phyloP scores from a whole-genome alignment of 306 rosid genomes.

The Dalbergia cochinchinensis region DNA sequence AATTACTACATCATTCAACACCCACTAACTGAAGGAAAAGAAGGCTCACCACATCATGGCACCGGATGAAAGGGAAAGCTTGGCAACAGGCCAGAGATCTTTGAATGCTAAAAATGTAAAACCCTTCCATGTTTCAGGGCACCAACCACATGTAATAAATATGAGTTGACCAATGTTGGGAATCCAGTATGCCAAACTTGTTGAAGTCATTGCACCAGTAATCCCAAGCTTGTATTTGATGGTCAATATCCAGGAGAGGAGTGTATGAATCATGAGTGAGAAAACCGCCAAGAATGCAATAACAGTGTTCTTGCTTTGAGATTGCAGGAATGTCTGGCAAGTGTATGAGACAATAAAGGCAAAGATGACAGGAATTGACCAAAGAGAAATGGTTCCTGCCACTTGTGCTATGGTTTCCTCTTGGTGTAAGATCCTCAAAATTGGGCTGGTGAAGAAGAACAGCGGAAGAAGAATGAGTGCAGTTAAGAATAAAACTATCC shows the following conservation, averaged over 20 bases:
- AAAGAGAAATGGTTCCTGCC: conserved; percentile 50
- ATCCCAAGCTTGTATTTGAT: conserved; percentile 44
- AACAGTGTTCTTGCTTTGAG: conserved; percentile 60
- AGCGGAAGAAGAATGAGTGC: conserved; percentile 49
- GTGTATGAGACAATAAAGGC: conserved; percentile 50
- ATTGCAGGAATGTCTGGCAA: conserved; percentile 54
- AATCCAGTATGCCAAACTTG: conserved; percentile 51
- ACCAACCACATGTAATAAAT: conserved; percentile 62
- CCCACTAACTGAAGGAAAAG: neutral
- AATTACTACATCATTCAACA: too few relatives aligned
- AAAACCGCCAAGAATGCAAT: conserved; percentile 55
- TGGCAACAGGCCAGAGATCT: conserved; percentile 63
- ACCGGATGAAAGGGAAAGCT: conserved; percentile 65
- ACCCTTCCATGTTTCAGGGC: conserved; percentile 58
- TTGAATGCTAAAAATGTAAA: conserved; percentile 55
- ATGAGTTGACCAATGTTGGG: conserved; percentile 57
- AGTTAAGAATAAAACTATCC: conserved; percentile 46
- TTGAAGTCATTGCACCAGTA: conserved; percentile 54
- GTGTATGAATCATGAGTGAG: conserved; percentile 36
- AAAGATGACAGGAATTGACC: conserved; percentile 45
- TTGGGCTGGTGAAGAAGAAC: conserved; percentile 56
- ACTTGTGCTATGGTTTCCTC: conserved; percentile 37
- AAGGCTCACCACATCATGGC: conserved; percentile 62
- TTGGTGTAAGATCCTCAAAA: conserved; percentile 48
- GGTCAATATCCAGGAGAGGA: conserved; percentile 55